Base-by-base conservation (phyloP, 495 filamentous ascomycete genomes). In the Patellaria atrata region DNA sequence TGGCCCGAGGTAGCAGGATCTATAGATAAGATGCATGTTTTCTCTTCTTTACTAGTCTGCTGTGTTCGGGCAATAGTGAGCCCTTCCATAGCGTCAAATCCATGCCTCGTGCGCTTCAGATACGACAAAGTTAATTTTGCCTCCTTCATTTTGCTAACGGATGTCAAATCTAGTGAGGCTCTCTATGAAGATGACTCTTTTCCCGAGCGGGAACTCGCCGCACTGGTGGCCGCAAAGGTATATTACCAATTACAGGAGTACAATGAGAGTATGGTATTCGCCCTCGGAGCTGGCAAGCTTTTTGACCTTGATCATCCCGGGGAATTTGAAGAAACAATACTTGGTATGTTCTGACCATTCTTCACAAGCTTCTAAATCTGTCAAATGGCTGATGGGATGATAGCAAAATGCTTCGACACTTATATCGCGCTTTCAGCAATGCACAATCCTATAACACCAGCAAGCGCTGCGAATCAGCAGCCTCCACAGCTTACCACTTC, bases 191-290 rank as follows among this genome's bases (percentile, higher is more conserved):
- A 96, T 63, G 81, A 93, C 40, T 66, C 68, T 32, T 99, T 99
- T 50, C 79, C 89, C 11, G 79, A 99, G 53, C 81, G 89, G 47
- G 81, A 86, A 53, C 75, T 96, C 27, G 91, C 91, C 35, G 87
- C 91, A 36, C 67, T 99, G 19, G 85, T 99, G 30, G 79, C 86
- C 33, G 79, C 91, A 40, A 96, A 96, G 65, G 83, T 96, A 44
- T 99, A 96, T 60, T 99, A 94, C 55, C 87, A 99, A 53, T 74
- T 99, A 29, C 82, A 91, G 61, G 91, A 92, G 59, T 96, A 96
- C 62, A 85, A 94, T 53, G 89, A 96, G 68, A 93, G 86, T 57
- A 96, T 99, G 91, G 78, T 80, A 15, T 94, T 99, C 60, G 91
- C 91, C 32, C 70, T 99, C 9, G 86, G 83, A 21, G 87, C 91